Percentiles rank a stretch among this genome's conserved stretches.
Conservation (phyloP, 371 early-diverging fungal genomes). For the Saksenaea vasiformis region DNA sequence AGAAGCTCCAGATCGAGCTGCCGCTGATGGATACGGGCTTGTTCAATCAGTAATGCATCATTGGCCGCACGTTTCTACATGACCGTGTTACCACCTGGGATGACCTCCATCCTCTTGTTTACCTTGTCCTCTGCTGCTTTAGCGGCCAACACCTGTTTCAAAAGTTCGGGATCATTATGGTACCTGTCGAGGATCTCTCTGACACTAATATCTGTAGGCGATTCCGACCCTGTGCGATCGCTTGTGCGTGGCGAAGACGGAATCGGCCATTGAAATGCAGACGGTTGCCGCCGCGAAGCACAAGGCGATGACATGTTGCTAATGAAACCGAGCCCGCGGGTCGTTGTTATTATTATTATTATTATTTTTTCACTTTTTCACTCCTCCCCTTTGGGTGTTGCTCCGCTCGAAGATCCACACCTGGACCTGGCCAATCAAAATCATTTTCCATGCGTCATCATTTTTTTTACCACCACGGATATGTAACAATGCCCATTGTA, state of each 20-base stretch:
- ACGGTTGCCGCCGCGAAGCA: conserved; percentile 9
- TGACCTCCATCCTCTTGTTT: background rate
- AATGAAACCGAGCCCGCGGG: background rate
- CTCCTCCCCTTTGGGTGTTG: too few species aligned
- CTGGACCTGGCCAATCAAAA: too few species aligned
- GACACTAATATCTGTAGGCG: conserved; percentile 33
- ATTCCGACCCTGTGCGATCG: background rate
- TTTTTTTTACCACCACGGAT: too few species aligned
- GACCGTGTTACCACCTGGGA: background rate
- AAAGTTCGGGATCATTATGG: conserved; percentile 38
- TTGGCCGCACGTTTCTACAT: conserved; percentile 40
- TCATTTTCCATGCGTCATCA: too few species aligned
- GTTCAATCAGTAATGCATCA: conserved; percentile 36
- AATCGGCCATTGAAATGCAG: conserved; percentile 34
- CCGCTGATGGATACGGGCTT: conserved; percentile 35
- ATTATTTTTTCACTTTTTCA: too few species aligned
- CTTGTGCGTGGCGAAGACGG: conserved; percentile 12
- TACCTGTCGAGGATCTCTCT: conserved; percentile 48
- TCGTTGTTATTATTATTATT: too few species aligned
- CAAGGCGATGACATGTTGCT: conserved; percentile 1
- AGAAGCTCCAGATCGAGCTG: conserved; percentile 39
- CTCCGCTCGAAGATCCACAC: too few species aligned
- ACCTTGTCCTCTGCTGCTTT: conserved; percentile 60
- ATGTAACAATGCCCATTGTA: too few species aligned
- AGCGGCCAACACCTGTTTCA: conserved; percentile 45